Evolutionary conservation across 2,329 filamentous ascomycete genomes (phyloP).

Genomic region (Aspergillus versicolor): DNA sequence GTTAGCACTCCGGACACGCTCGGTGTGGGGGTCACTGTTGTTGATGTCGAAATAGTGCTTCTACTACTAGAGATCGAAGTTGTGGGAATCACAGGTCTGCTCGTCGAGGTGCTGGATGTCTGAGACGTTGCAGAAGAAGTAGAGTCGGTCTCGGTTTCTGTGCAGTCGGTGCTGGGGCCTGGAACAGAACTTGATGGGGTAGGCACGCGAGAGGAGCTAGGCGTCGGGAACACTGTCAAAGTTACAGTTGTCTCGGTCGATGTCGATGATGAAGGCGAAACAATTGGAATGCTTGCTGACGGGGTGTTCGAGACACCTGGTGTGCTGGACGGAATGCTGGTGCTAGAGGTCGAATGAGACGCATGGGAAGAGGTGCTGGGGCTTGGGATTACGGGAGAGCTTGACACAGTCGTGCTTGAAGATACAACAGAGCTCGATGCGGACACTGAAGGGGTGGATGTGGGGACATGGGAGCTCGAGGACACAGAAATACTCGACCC

Average conservation of each 20-base stretch:
- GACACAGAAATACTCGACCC: conserved; percentile 6
- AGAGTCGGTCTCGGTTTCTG: not conserved
- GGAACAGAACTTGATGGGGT: not conserved
- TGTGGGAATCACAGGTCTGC: conserved; percentile 7
- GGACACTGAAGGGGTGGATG: not conserved
- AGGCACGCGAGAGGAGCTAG: not conserved
- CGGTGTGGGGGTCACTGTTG: not conserved
- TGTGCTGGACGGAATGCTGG: not conserved
- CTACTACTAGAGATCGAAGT: conserved; percentile 2
- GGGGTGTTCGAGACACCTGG: not conserved
- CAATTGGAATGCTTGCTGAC: conserved; percentile 1
- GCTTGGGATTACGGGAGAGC: not conserved
- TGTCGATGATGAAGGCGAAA: conserved; percentile 3
- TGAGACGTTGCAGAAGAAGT: not conserved
- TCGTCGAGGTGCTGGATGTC: conserved; percentile 5
- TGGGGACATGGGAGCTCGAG: not conserved
- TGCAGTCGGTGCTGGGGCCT: not conserved
- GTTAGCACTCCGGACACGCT: not conserved
- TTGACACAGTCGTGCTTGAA: not conserved
- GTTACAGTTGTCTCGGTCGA: not conserved
- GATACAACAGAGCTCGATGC: conserved; percentile 10
- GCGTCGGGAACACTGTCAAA: conserved; percentile 9
- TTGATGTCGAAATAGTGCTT: not conserved
- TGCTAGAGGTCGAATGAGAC: not conserved
- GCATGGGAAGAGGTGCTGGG: not conserved